Conservation (phyloP, 1,284 basidiomycete genomes). For the Phylloporus gajari region DNA sequence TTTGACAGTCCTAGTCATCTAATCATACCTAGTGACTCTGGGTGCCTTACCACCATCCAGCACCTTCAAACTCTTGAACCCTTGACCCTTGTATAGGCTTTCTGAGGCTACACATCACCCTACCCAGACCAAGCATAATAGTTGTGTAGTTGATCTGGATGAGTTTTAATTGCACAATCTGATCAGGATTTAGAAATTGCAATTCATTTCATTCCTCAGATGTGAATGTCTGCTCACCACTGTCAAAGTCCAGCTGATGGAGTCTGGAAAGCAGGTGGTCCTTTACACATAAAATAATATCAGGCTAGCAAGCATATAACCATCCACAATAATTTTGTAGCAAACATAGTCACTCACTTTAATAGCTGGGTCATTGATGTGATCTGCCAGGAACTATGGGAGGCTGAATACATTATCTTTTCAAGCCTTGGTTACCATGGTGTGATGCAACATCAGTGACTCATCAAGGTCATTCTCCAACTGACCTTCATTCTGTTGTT, state of each 20-base stretch:
- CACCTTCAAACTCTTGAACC: too few species aligned
- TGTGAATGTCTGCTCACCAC: not conserved
- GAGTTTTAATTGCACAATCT: not conserved
- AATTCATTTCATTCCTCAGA: not conserved
- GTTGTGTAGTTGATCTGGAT: not conserved
- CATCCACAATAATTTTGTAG: too few species aligned
- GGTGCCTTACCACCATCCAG: too few species aligned
- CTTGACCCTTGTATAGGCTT: too few species aligned
- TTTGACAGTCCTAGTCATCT: too few species aligned
- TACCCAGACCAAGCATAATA: too few species aligned
- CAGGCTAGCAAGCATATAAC: too few species aligned
- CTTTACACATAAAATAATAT: not conserved
- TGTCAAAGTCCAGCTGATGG: not conserved
- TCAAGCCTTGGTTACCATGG: not conserved
- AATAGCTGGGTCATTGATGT: too few species aligned
- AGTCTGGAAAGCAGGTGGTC: not conserved
- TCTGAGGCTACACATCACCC: too few species aligned
- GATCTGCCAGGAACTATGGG: too few species aligned
- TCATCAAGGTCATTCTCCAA: not conserved
- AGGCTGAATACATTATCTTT: conserved; percentile 17
- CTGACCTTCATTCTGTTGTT: not conserved
- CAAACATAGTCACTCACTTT: too few species aligned
- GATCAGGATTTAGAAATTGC: not conserved
- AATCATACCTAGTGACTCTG: too few species aligned
- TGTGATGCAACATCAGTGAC: not conserved